Evolutionary conservation across 2,329 filamentous ascomycete genomes (phyloP), one percentile per base, ranked within the genome.

Genomic region (Pseudogymnoascus sp.): DNA sequence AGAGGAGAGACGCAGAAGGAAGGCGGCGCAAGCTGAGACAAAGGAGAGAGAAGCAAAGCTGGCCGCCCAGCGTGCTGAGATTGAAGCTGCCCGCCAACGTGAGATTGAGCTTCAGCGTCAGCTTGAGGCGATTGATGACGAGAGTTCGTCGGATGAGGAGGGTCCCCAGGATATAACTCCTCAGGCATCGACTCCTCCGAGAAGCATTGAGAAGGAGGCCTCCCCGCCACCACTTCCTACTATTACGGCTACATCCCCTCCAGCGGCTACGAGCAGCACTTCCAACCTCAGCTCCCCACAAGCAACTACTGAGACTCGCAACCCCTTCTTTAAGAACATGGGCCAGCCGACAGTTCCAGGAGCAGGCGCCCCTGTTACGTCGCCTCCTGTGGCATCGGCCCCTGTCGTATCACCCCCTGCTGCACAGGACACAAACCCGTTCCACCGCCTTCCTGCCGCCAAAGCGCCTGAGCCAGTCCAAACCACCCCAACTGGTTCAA

Each of bases 271-370:
- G 31, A 73, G 79, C 31, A 75, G 79, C 29, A 54, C 47, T 5
- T 54, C 47, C 29, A 54, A 54, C n/a, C 75, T 81, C n/a, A 78
- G 79, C 21, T 81, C 80, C 63, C 79, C 83, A 50, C 78, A 81
- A 2, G 76, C 80, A 5, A 87, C 90, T 66, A 80, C 83, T 1
- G 90, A 96, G 74, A 96, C 91, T 69, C 93, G 90, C 74, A 97
- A 97, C 71, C 94, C 94, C 2, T 99, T 96, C 78, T 91, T 93
- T 78, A 90, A 88, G 75, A 94, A 92, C 77, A 86, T 95, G 80
- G 86, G 85, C 58, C 88, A 92, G 72, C 78, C 84, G 67, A 39
- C 65, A 72, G 15, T 73, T 73, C 66, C 72, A 63, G 57, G 60
- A 54, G 74, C 77, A 60, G 77, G 78, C 13, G 73, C 79, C 31